These are phyloP conservation scores for Apiotrichum mycotoxinovorans DNA, from an alignment of 1,284 basidiomycete genomes.

Conservation along the genomic window DNA sequence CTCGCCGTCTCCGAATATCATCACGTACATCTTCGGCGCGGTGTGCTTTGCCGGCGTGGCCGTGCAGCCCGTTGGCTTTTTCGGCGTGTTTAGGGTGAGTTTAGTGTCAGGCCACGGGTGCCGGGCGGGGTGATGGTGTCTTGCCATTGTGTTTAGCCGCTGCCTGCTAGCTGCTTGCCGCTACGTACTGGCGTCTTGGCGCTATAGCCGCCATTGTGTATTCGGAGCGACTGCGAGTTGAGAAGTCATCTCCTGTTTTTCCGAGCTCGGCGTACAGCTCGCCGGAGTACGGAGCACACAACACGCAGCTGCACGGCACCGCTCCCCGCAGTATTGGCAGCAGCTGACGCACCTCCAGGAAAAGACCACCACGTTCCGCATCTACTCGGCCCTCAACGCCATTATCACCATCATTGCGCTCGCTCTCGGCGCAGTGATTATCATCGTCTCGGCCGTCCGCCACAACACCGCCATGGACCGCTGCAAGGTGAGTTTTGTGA, in stretches of 20 bases:
- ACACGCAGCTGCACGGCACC: background rate
- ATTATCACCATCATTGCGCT: constrained; percentile 62
- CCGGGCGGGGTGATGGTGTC: too few relatives aligned
- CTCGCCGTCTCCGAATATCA: constrained; percentile 68
- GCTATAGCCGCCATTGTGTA: too few relatives aligned
- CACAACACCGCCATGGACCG: constrained; percentile 66
- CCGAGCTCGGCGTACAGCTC: too few relatives aligned
- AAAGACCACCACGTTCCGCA: constrained; percentile 67
- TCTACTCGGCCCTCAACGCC: constrained; percentile 69
- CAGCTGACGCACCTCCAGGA: constrained; percentile 56
- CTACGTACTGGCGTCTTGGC: too few relatives aligned
- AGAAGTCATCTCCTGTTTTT: too few relatives aligned
- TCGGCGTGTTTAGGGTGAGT: constrained; percentile 70
- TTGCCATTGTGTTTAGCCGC: too few relatives aligned
- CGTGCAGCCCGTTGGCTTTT: constrained; percentile 72
- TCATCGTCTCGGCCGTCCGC: constrained; percentile 67
- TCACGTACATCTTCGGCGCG: constrained; percentile 68
- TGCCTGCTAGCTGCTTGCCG: too few relatives aligned
- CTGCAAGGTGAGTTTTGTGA: constrained; percentile 59
- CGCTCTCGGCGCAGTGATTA: constrained; percentile 72
- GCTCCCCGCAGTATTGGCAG: background rate
- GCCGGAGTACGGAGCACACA: too few relatives aligned
- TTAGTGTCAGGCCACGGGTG: background rate
- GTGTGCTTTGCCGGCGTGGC: constrained; percentile 69
- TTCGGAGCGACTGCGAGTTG: too few relatives aligned